Base-by-base conservation (phyloP, 2,329 filamentous ascomycete genomes). In the Ceratocystis lukuohia region DNA sequence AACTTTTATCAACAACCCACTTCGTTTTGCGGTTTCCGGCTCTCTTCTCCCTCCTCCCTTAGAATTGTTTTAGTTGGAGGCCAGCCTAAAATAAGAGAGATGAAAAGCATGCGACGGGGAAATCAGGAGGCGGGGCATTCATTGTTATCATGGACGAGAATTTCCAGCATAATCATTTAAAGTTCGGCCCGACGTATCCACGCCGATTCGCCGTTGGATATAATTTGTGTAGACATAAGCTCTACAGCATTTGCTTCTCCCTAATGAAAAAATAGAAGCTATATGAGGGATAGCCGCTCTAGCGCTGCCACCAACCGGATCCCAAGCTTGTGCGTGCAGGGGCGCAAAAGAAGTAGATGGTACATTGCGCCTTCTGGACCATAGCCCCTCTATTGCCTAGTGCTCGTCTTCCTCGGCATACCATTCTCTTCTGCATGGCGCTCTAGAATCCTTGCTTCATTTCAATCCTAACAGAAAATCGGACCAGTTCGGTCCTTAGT, bases 141-240 rank as follows among this genome's bases (percentile, higher is more conserved):
- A 28, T 57, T 22, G 30, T 8, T 30, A 57, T 33, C 53, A 57
- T 33, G 53, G 30, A 15, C 37, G 12, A 30, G 30, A 57, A 33
- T 17, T n/a, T 28, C 15, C 15, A 57, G 28, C 22, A 57, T 12
- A 30, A 5, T 7, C 2, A n/a, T 17, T 10, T 17, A 57, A 57
- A 30, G 22, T 57, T 57, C 53, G 53, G 53, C 53, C 53, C 53
- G 53, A 57, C 53, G 53, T 57, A 28, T 57, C 53, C 22, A 57
- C 53, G 53, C 53, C 53, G 53, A 57, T 57, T 28, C 12, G 53
- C 53, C 30, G 12, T 33, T 41, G 25, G 3, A 57, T 5, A 57
- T 57, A 2, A 28, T n/a, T 30, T 57, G 25, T 12, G 5, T 10
- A 10, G 17, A n/a, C 46, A 20, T 50, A n/a, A n/a, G 7, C 17